Conservation (phyloP, 2,329 filamentous ascomycete genomes). For the Furcasterigmium sp. region DNA sequence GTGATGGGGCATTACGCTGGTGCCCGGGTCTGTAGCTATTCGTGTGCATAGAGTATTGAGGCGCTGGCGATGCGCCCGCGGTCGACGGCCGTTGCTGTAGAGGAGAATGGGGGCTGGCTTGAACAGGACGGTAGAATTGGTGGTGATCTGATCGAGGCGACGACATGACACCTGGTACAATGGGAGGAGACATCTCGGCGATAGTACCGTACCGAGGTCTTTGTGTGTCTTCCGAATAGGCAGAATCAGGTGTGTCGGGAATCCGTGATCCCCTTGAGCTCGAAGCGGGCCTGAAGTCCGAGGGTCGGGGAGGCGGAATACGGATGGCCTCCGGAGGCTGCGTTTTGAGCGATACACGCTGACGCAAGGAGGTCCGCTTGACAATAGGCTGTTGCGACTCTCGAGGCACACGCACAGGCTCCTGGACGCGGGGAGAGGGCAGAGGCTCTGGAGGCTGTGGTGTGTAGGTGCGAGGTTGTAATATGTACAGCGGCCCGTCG, state of each 20-base stretch:
- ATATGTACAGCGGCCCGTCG: constrained; percentile 41
- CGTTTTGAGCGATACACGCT: constrained; percentile 49
- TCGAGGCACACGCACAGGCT: constrained; percentile 10
- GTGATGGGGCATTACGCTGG: constrained; percentile 44
- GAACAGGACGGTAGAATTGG: constrained; percentile 57
- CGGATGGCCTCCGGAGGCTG: constrained; percentile 48
- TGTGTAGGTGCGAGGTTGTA: constrained; percentile 55
- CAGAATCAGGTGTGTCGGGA: constrained; percentile 35
- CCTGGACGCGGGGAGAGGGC: constrained; percentile 38
- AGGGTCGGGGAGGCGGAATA: constrained; percentile 38
- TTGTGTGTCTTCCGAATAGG: constrained; percentile 42
- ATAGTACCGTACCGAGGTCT: constrained; percentile 15
- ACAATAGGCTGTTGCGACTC: constrained; percentile 10
- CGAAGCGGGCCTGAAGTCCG: constrained; percentile 25
- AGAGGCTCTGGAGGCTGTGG: constrained; percentile 43
- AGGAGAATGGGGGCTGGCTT: constrained; percentile 58
- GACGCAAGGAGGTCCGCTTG: constrained; percentile 42
- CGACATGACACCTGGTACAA: constrained; percentile 32
- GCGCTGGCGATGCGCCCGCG: constrained; percentile 28
- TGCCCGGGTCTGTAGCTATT: constrained; percentile 29
- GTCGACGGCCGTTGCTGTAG: constrained; percentile 56
- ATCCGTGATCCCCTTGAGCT: constrained; percentile 19
- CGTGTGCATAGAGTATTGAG: constrained; percentile 4
- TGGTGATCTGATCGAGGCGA: constrained; percentile 50
- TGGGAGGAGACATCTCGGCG: constrained; percentile 29